Base-by-base conservation (phyloP, 1,139 yeast genomes). In the Schizosaccharomyces versatilis region DNA sequence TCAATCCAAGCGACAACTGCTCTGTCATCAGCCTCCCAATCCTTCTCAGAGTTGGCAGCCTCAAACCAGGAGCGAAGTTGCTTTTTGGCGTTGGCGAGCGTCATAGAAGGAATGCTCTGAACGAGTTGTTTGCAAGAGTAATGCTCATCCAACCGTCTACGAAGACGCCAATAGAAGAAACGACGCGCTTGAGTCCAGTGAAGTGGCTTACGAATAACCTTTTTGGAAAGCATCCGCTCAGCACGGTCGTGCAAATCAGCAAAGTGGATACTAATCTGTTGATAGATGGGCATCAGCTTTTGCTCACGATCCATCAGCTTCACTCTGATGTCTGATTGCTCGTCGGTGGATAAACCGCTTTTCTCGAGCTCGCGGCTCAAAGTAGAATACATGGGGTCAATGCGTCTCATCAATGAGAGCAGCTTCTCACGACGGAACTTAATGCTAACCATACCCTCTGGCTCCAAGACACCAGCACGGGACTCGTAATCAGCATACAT, bases 401-500 rank as follows among this genome's bases (percentile, higher is more conserved):
- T 74, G 70, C 98, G 81, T 62, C 77, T 77, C 94, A 93, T 93
- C 55, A 95, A 85, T 40, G 79, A 78, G 62, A 86, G 71, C 62
- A 90, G 74, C 72, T 86, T 88, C 67, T 86, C 95, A 64, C 94
- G 83, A 71, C 95, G 81, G 74, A 82, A 90, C 72, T 90, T 90
- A 71, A 90, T 85, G 67, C 97, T 95, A 65, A 90, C 98, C 88
- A 90, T 84, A 69, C 98, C 98, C 68, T 88, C 96, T 55, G 98
- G 97, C 72, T 90, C 98, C 67, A 93, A 74, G 59, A 93, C 95
- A 78, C 98, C 97, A 51, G 90, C 98, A 69, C 98, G 79, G n/a
- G 97, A 77, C 57, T 90, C 93, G 53, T 78, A 81, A 69, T 93
- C 98, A 24, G 97, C 97, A 65, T 88, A 90, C 97, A 90, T 90